Evolutionary conservation across 1,284 basidiomycete species (phyloP), one percentile per base, ranked within the genome.

Genomic region (Melampsora larici-populina): DNA sequence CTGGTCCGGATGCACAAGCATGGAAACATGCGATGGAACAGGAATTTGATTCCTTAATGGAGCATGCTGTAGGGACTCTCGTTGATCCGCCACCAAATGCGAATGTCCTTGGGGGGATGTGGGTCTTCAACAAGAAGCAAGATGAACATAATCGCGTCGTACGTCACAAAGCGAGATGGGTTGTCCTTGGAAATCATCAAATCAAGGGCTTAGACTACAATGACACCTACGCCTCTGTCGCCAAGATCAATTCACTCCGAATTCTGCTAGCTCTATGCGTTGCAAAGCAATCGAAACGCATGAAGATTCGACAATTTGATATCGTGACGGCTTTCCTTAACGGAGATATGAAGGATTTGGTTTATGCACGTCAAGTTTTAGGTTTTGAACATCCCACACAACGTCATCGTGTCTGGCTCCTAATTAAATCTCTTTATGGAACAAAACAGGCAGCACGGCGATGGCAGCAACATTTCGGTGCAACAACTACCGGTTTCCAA

Each of bases 111-210:
- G 70, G 70, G 17, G 70, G 70, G 5, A 70, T 58, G 43, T 70
- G 68, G 68, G 18, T 70, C 8, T 15, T 70, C 8, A 55, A 43
- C 26, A 7, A 24, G 55, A 71, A 71, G 15, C 5, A n/a, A 60
- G 58, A 71, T 40, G 55, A 71, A 62, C 55, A 31, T n/a, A 43
- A 43, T 49, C 17, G 26, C 31, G n/a, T 62, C 3, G 29, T 33
- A 8, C 70, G 36, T 21, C 33, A 71, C 55, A 62, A 71, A 43
- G 70, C 70, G 5, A 49, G 70, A 33, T 71, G 55, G 49, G 70
- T 71, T 7, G 29, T 58, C 21, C 60, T 71, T 58, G 70, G 70
- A 11, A 71, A 71, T 40, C 55, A 60, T 71, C 70, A 71, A 62
- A 58, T n/a, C n/a, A n/a, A n/a, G n/a, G n/a, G n/a, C n/a, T n/a